Percentiles rank a stretch among this genome's conserved stretches.
phyloP scores from a whole-genome alignment of 31 red algal species.

The Porphyra umbilicalis region DNA sequence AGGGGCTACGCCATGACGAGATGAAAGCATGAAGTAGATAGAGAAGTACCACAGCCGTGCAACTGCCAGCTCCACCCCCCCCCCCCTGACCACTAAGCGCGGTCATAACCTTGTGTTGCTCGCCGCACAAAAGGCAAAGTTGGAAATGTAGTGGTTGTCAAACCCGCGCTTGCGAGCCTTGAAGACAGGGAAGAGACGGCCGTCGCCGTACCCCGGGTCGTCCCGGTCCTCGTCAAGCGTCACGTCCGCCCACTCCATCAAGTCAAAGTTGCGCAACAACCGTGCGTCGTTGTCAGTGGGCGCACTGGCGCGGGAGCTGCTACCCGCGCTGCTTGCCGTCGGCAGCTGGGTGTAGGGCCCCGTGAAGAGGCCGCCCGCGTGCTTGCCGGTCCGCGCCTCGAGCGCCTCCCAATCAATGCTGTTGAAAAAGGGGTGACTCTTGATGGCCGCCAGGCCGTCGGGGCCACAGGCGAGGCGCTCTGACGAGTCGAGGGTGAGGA shows the following conservation, averaged over 20 bases:
- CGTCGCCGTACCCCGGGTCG: not conserved
- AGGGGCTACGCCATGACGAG: no score
- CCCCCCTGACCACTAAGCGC: no score
- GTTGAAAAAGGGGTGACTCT: slow-evolving; percentile 41
- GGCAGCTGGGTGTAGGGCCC: slow-evolving; percentile 4
- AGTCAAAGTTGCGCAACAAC: slow-evolving; percentile 66
- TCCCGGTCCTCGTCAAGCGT: slow-evolving; percentile 29
- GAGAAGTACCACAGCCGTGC: no score
- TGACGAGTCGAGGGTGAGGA: slow-evolving; percentile 45
- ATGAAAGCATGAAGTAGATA: no score
- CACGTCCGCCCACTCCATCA: slow-evolving; percentile 72
- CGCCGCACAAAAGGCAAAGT: not conserved
- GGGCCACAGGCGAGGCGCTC: slow-evolving; percentile 42
- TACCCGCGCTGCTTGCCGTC: slow-evolving; percentile 11
- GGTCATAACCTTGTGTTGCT: not conserved
- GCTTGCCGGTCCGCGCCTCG: slow-evolving; percentile 13
- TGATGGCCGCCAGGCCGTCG: slow-evolving; percentile 15
- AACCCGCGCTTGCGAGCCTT: not conserved
- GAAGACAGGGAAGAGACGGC: not conserved
- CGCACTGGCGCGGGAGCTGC: not conserved
- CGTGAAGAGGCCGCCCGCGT: slow-evolving; percentile 5
- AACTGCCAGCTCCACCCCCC: no score
- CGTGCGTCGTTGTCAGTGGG: slow-evolving; percentile 20
- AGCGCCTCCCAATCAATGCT: slow-evolving; percentile 53
- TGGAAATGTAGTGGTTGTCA: not conserved